These are phyloP conservation scores for Suhomyces prunicola DNA, from an alignment of 805 yeast species.

Conservation along the genomic window DNA sequence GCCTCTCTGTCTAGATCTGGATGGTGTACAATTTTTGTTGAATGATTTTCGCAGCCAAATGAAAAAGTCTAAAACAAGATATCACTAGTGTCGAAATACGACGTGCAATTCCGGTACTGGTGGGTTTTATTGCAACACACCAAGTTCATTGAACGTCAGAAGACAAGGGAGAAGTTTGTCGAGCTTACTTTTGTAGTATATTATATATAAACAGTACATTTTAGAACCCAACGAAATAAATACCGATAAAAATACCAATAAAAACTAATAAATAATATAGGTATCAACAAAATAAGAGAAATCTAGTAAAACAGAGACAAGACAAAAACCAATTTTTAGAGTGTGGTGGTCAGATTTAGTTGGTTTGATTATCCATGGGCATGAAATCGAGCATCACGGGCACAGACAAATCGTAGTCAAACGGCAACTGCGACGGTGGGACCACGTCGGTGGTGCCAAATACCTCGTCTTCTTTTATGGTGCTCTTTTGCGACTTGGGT, in stretches of 20 bases:
- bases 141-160: too few relatives aligned
- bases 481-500: neutral
- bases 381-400: conserved; percentile 9
- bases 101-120: too few relatives aligned
- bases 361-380: conserved; percentile 2
- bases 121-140: too few relatives aligned
- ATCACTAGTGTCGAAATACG: too few relatives aligned
- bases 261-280: neutral
- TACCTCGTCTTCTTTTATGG: neutral
- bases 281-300: neutral
- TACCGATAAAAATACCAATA: neutral
- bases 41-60: too few relatives aligned
- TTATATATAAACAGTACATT: neutral
- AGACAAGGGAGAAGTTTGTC: too few relatives aligned
- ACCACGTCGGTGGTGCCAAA: conserved; percentile 4
- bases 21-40: too few relatives aligned
- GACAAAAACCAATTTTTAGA: neutral
- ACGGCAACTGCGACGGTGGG: conserved; percentile 8
- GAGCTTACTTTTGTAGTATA: too few relatives aligned
- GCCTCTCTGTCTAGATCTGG: too few relatives aligned
- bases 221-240: neutral
- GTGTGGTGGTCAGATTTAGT: neutral
- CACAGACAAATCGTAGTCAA: conserved; percentile 10
- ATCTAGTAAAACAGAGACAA: neutral
- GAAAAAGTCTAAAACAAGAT: too few relatives aligned